Percentiles rank a stretch among this genome's conserved stretches.
Evolutionary conservation across 805 yeast species (phyloP).

Genomic region (Lipomyces spencermartinsiae): DNA sequence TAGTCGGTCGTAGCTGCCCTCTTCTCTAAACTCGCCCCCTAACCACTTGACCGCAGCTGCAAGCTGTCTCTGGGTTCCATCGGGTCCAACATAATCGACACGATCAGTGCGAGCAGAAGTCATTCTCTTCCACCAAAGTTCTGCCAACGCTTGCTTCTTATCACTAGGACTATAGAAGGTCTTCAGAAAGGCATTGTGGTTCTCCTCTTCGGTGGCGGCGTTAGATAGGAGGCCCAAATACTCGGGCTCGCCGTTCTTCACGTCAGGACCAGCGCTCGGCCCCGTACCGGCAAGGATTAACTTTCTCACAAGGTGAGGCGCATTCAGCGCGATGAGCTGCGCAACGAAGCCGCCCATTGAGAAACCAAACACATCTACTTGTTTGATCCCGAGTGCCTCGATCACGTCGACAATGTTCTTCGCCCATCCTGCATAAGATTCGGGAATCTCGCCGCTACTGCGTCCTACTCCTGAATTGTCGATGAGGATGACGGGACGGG

Average conservation of each 20-base stretch:
- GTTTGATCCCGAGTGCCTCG: background rate
- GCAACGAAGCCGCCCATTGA: background rate
- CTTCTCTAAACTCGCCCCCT: background rate
- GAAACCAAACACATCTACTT: background rate
- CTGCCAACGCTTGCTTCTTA: background rate
- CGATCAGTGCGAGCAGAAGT: background rate
- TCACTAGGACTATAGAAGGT: background rate
- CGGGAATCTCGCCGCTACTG: background rate
- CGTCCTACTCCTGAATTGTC: conserved; percentile 1
- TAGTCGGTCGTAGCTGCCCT: conserved; percentile 3
- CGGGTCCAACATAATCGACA: background rate
- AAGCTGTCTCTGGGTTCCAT: background rate
- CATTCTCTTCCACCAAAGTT: background rate
- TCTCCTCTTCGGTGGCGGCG: background rate
- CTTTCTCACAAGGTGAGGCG: background rate
- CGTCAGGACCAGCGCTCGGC: background rate
- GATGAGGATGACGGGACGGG: background rate
- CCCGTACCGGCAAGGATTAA: background rate
- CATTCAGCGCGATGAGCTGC: background rate
- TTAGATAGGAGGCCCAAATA: background rate
- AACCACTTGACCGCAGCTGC: background rate
- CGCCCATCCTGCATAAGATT: background rate
- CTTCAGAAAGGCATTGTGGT: background rate
- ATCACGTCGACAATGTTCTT: background rate
- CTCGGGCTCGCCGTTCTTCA: background rate